Evolutionary conservation across 176 grass and related monocot species (phyloP).

Genomic region (Aegilops bicornis): DNA sequence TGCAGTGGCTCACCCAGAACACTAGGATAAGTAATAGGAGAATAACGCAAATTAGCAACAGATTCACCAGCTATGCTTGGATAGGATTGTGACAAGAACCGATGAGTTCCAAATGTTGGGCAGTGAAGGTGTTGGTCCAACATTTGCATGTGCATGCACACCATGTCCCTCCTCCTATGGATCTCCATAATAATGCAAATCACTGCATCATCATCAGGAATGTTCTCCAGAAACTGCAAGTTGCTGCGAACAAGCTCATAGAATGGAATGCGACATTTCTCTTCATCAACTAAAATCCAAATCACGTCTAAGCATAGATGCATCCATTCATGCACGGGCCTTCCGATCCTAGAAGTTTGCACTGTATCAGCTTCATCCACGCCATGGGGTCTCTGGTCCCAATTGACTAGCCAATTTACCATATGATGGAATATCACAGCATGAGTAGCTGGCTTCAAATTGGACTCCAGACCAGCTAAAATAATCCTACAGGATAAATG

Average conservation of each 20-base stretch:
- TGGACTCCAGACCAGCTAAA: slow-evolving; percentile 64
- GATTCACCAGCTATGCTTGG: slow-evolving; percentile 91
- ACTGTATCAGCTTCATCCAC: slow-evolving; percentile 46
- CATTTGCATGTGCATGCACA: slow-evolving; percentile 99
- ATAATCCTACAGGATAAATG: slow-evolving; percentile 90
- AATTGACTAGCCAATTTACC: slow-evolving; percentile 91
- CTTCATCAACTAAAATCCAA: slow-evolving; percentile 88
- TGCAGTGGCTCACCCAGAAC: slow-evolving; percentile 92
- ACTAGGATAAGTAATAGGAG: slow-evolving; percentile 96
- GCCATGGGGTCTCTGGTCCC: slow-evolving; percentile 60
- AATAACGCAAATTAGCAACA: slow-evolving; percentile 86
- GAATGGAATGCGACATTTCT: slow-evolving; percentile 85
- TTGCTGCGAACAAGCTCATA: slow-evolving; percentile 88
- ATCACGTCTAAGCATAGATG: slow-evolving; percentile 86
- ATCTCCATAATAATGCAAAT: slow-evolving; percentile 98
- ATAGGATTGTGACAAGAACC: slow-evolving; percentile 88
- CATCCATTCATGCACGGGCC: slow-evolving; percentile 90
- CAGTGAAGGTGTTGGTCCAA: slow-evolving; percentile 97
- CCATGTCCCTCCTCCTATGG: slow-evolving; percentile 96
- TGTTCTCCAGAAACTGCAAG: slow-evolving; percentile 92
- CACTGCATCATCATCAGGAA: slow-evolving; percentile 89
- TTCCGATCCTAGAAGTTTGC: slow-evolving; percentile 64
- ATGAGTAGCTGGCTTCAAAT: slow-evolving; percentile 86
- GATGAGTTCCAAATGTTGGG: slow-evolving; percentile 91
- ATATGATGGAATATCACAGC: slow-evolving; percentile 77